Evolutionary conservation across 2,329 filamentous ascomycete genomes (phyloP).

Genomic region (Alternaria dauci): DNA sequence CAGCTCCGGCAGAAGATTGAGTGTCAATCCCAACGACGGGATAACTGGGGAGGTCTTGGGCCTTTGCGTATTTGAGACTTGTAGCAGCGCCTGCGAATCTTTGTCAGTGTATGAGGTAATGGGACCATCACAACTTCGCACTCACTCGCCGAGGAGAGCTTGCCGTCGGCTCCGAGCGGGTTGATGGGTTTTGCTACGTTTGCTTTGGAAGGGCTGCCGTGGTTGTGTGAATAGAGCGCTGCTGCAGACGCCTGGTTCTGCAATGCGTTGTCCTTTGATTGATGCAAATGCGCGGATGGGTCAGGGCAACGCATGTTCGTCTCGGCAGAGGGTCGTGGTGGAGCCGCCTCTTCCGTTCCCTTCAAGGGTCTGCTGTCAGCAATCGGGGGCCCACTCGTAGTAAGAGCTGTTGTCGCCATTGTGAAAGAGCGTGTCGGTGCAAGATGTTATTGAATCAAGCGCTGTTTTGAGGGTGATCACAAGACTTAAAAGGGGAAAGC

Average conservation of each 20-base stretch:
- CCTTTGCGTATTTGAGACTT: slow-evolving; percentile 74
- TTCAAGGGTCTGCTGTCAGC: slow-evolving; percentile 32
- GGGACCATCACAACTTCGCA: slow-evolving; percentile 11
- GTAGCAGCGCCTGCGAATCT: slow-evolving; percentile 62
- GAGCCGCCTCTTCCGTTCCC: slow-evolving; percentile 30
- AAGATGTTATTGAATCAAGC: neutral
- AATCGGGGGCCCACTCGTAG: slow-evolving; percentile 32
- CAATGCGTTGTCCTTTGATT: slow-evolving; percentile 45
- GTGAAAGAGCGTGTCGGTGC: neutral
- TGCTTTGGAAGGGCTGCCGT: slow-evolving; percentile 36
- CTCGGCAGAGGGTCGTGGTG: slow-evolving; percentile 29
- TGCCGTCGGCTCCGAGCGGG: slow-evolving; percentile 61
- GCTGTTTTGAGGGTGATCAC: neutral
- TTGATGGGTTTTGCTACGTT: slow-evolving; percentile 31
- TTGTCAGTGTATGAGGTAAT: slow-evolving; percentile 14
- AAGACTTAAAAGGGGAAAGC: neutral
- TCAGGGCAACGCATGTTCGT: slow-evolving; percentile 51
- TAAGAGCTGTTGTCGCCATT: slow-evolving; percentile 41
- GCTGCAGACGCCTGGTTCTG: slow-evolving; percentile 66
- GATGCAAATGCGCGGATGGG: slow-evolving; percentile 52
- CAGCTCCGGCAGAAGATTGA: slow-evolving; percentile 72
- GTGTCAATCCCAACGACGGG: slow-evolving; percentile 70
- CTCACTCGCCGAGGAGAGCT: slow-evolving; percentile 66
- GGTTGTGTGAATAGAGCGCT: slow-evolving; percentile 64
- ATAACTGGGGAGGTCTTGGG: slow-evolving; percentile 77